Conservation (phyloP, 768 basidiomycete species). For the Tephrocybe sp. region DNA sequence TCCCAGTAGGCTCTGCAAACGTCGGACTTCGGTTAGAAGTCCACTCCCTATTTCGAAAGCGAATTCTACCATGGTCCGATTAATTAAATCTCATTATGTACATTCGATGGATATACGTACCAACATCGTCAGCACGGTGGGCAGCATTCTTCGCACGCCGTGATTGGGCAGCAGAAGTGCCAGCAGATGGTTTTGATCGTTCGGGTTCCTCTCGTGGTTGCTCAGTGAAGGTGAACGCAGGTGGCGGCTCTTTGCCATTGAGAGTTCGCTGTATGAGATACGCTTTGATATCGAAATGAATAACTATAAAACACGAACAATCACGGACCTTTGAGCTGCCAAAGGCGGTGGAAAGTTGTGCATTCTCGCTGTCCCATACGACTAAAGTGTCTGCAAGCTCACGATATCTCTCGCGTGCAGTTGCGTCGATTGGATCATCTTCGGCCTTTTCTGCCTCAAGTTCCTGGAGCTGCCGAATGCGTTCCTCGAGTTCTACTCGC, state of each 20-base stretch:
- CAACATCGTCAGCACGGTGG: constrained; percentile 86
- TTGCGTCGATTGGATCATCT: constrained; percentile 60
- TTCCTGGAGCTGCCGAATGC: constrained; percentile 79
- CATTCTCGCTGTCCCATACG: constrained; percentile 78
- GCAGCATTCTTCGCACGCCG: constrained; percentile 89
- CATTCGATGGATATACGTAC: constrained; percentile 41
- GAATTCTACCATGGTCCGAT: constrained; percentile 65
- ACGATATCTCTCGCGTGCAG: constrained; percentile 69
- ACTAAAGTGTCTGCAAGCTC: constrained; percentile 75
- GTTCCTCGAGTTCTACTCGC: constrained; percentile 89
- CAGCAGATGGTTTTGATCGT: constrained; percentile 54
- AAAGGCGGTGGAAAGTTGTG: constrained; percentile 68
- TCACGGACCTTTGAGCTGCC: constrained; percentile 55
- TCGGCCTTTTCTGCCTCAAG: constrained; percentile 61
- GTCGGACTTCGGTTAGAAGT: constrained; percentile 84
- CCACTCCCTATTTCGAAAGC: constrained; percentile 97
- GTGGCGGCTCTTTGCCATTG: constrained; percentile 48
- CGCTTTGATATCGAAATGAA: not conserved
- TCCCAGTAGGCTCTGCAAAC: constrained; percentile 84
- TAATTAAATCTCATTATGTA: constrained; percentile 16
- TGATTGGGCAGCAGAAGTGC: constrained; percentile 81
- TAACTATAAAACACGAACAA: constrained; percentile 4
- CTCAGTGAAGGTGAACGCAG: constrained; percentile 43
- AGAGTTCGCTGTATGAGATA: constrained; percentile 31
- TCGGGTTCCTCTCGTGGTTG: constrained; percentile 60